phyloP scores from a whole-genome alignment of 345 rosid species.

The Populus deltoides region DNA sequence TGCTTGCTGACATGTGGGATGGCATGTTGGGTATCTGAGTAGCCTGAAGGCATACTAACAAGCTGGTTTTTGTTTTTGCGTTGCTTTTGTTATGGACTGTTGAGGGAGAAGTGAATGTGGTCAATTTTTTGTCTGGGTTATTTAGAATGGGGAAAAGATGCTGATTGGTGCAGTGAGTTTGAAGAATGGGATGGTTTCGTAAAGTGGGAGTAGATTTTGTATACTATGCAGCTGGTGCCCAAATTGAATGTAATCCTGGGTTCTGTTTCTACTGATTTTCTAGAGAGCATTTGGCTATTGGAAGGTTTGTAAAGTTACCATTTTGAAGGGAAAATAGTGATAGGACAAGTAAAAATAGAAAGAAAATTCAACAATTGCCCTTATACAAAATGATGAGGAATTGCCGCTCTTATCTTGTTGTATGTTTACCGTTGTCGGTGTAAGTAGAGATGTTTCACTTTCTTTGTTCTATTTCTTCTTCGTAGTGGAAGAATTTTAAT shows the following conservation, averaged over 20 bases:
- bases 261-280: neutral
- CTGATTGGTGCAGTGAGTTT: neutral
- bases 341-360: neutral
- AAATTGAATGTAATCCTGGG: conserved; percentile 7
- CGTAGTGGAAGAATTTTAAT: no score
- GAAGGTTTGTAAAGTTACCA: conserved; percentile 13
- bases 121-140: neutral
- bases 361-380: neutral
- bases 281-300: neutral
- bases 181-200: neutral
- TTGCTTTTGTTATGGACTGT: neutral
- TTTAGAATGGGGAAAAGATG: neutral
- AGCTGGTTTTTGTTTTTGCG: neutral
- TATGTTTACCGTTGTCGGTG: neutral
- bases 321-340: conserved; percentile 7
- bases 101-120: conserved; percentile 2
- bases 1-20: conserved; percentile 1
- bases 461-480: no score
- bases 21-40: conserved; percentile 1
- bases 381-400: neutral
- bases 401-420: neutral
- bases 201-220: conserved; percentile 16
- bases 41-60: conserved; percentile 9
- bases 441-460: no score
- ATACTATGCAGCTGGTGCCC: conserved; percentile 18